phyloP scores from a whole-genome alignment of 2,329 filamentous ascomycete genomes.

The Microdochium nivale region DNA sequence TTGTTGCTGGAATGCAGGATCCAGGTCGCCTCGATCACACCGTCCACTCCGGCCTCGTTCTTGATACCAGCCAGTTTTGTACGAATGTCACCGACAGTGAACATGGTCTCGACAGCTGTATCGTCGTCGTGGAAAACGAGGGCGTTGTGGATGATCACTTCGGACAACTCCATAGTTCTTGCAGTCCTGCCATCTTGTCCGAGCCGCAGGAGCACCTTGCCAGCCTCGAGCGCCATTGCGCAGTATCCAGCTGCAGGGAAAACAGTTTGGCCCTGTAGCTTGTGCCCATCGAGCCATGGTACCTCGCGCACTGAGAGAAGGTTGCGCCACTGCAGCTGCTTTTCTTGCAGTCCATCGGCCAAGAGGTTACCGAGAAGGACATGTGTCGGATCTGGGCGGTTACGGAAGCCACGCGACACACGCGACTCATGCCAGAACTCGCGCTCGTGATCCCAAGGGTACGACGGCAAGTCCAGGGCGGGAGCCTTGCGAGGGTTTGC shows the following conservation, averaged over 20 bases:
- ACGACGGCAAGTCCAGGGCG: slow-evolving; percentile 14
- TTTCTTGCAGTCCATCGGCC: background rate
- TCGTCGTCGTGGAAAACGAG: slow-evolving; percentile 12
- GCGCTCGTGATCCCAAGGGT: slow-evolving; percentile 17
- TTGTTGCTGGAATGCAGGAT: background rate
- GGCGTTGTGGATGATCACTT: slow-evolving; percentile 14
- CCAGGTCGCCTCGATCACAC: background rate
- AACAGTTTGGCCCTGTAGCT: slow-evolving; percentile 5
- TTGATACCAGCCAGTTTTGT: background rate
- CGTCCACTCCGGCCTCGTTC: background rate
- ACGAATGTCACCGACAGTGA: background rate
- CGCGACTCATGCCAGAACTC: slow-evolving; percentile 14
- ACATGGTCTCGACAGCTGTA: slow-evolving; percentile 11
- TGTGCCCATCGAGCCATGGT: slow-evolving; percentile 8
- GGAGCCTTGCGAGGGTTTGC: too few species aligned
- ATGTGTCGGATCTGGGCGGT: slow-evolving; percentile 10
- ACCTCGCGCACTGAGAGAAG: slow-evolving; percentile 4
- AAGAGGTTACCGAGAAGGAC: slow-evolving; percentile 10
- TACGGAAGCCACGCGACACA: slow-evolving; percentile 13
- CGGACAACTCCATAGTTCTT: slow-evolving; percentile 3
- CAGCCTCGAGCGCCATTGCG: slow-evolving; percentile 26
- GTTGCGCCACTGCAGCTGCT: slow-evolving; percentile 5
- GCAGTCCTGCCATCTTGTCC: too few species aligned
- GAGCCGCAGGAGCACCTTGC: slow-evolving; percentile 6
- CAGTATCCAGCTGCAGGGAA: slow-evolving; percentile 26